phyloP scores from a whole-genome alignment of 768 basidiomycete genomes.

The Tulasnella sp. region DNA sequence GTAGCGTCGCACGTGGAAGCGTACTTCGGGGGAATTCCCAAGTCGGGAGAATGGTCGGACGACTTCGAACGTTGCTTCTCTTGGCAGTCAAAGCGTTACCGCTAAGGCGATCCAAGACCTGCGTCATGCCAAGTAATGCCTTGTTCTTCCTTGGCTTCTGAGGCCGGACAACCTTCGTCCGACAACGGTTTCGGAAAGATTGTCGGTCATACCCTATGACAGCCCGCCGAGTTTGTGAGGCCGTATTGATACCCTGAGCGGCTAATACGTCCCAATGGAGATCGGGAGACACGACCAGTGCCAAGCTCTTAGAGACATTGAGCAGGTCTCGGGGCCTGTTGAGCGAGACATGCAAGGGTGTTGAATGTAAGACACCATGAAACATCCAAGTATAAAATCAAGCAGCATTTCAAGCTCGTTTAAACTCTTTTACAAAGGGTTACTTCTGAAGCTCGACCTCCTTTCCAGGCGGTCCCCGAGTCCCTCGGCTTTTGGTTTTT shows the following conservation, averaged over 20 bases:
- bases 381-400: not conserved
- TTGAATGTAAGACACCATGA: not conserved
- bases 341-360: not conserved
- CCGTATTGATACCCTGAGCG: not conserved
- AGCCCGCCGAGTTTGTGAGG: not conserved
- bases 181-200: not conserved
- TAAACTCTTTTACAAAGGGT: not conserved
- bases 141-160: not conserved
- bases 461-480: not conserved
- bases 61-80: not conserved
- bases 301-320: not conserved
- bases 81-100: constrained; percentile 2
- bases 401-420: not conserved
- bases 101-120: not conserved
- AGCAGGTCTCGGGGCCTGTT: not conserved
- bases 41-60: not conserved
- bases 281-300: not conserved
- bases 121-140: not conserved
- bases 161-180: not conserved
- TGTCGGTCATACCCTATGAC: not conserved
- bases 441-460: not conserved
- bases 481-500: not conserved
- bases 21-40: not conserved
- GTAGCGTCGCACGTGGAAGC: not conserved
- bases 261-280: constrained; percentile 3